Conservation (phyloP, 176 grass and related monocot species). For the Echinochloa phyllopogon region DNA sequence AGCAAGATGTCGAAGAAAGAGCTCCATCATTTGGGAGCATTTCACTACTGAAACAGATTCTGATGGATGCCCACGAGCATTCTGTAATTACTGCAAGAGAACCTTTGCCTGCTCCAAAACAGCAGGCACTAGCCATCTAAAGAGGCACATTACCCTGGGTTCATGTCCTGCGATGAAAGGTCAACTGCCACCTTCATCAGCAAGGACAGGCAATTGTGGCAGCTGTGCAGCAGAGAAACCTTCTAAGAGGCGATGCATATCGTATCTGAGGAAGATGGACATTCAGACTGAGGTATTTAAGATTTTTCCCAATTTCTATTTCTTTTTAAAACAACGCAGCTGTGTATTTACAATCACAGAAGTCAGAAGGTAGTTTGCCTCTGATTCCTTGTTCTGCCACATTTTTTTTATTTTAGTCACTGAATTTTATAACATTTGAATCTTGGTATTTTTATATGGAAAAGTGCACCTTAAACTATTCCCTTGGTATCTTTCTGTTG, state of each 20-base stretch:
- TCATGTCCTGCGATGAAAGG: conserved; percentile 68
- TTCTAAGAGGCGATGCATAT: conserved; percentile 66
- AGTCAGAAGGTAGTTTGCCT: neutral
- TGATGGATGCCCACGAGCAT: conserved; percentile 60
- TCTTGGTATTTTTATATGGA: neutral
- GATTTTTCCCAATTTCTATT: neutral
- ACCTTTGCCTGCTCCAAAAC: conserved; percentile 71
- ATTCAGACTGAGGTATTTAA: conserved; percentile 41
- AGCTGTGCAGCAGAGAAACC: conserved; percentile 33
- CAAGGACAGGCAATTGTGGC: conserved; percentile 39
- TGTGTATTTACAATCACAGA: neutral
- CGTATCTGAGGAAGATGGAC: conserved; percentile 59
- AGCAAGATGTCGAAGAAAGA: conserved; percentile 55
- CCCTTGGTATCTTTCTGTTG: neutral
- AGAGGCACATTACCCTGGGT: conserved; percentile 69
- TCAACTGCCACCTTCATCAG: conserved; percentile 38
- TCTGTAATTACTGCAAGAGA: conserved; percentile 78
- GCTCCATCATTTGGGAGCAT: conserved; percentile 68
- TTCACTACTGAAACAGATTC: conserved; percentile 65
- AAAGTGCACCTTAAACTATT: neutral
- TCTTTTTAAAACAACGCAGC: neutral
- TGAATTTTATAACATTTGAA: neutral
- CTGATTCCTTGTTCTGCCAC: neutral
- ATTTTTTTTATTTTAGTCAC: neutral
- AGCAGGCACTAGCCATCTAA: conserved; percentile 78